Evolutionary conservation across 768 basidiomycete genomes (phyloP), one percentile per base, ranked within the genome.

Genomic region (Boletus insuetus): DNA sequence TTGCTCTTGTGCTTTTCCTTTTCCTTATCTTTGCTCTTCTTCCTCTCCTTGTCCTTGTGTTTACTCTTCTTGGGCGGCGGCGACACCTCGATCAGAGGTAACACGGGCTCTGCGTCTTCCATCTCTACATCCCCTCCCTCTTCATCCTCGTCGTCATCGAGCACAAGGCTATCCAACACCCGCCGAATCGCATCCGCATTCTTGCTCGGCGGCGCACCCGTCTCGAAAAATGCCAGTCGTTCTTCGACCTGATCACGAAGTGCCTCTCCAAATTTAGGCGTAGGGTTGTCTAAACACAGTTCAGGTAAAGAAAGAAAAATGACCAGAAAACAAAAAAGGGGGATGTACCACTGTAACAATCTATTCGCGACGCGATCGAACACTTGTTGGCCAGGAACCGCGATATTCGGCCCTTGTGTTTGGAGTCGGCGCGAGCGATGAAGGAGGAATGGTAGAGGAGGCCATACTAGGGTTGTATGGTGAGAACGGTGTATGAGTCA

Each of bases 341-440:
- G 64, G 3, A 20, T 82, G 51, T 63, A 89, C 91, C 91, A 3
- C 87, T 79, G 69, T 90, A 98, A 72, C 94, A 98, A 70, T 98
- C 96, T 73, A 98, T 98, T 51, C 96, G 82, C 16, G 93, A 91
- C 2, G 96, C 96, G 63, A 98, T 98, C 52, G 94, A 95, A 68
- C 93, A 94, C 74, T 98, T 98, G 82, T 98, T 98, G 38, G 96
- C 96, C 9, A 98, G 79, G 83, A 98, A 98, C n/a, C 96, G 87
- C 4, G 95, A 97, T 68, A 98, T 98, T 52, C 96, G 88, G 11
- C 96, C 96, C 79, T 98, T 98, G 80, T 91, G 85, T 73, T 94
- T 96, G 41, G 93, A 81, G 17, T 87, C 91, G 6, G 96, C 96
- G 42, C 94, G 90, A 12, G 94, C 94, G 69, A 98, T 98, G 77